Conservation (phyloP, 164 flowering plant genomes). For the Taxillus chinensis region DNA sequence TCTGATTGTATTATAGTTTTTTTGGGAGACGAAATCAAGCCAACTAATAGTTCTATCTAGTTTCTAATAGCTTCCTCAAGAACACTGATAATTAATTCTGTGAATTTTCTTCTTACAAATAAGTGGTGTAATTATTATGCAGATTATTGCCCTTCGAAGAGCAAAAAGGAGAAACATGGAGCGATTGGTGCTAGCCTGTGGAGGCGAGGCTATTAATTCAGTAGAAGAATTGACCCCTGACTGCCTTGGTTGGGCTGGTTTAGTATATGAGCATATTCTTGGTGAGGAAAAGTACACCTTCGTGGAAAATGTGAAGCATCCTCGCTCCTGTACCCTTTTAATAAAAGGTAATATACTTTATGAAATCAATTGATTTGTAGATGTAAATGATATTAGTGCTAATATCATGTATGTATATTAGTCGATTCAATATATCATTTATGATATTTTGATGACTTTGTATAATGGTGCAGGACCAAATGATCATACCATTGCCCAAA, state of each 20-base stretch:
- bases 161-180: slow-evolving; percentile 99
- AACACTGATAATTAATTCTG: no score
- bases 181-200: slow-evolving; percentile 88
- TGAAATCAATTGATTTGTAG: no score
- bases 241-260: slow-evolving; percentile 99
- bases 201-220: slow-evolving; percentile 97
- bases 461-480: slow-evolving; percentile 63
- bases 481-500: slow-evolving; percentile 97
- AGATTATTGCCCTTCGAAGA: slow-evolving; percentile 94
- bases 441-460: slow-evolving; percentile 2
- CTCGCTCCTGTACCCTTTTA: slow-evolving; percentile 82
- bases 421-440: not conserved
- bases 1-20: no score
- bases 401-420: not conserved
- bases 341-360: slow-evolving; percentile 59
- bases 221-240: slow-evolving; percentile 85
- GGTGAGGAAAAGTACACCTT: slow-evolving; percentile 98
- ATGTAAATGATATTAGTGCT: no score
- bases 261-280: slow-evolving; percentile 93
- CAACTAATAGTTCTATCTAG: no score
- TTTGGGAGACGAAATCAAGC: no score
- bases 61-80: no score
- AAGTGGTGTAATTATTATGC: slow-evolving; percentile 1
- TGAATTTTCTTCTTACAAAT: not conserved
- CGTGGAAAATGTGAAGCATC: slow-evolving; percentile 91